Evolutionary conservation across 352 stramenopile genomes (phyloP).

Genomic region (Phytophthora agathidicida): DNA sequence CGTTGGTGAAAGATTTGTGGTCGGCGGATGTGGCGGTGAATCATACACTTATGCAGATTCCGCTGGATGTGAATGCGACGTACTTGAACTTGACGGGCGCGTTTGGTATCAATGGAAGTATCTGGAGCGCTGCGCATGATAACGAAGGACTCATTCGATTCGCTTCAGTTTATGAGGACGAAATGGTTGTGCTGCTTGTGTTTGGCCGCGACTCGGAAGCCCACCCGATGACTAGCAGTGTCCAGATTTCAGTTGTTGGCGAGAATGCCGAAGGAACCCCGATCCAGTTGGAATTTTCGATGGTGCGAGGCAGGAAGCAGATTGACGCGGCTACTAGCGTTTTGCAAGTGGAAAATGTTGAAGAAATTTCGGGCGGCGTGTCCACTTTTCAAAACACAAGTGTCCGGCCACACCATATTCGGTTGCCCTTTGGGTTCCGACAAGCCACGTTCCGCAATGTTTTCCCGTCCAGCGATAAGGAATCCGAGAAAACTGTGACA

Average conservation of each 20-base stretch:
- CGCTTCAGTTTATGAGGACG: slow-evolving; percentile 71
- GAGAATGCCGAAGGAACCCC: slow-evolving; percentile 40
- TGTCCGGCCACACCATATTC: slow-evolving; percentile 59
- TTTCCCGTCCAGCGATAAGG: slow-evolving; percentile 7
- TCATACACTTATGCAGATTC: slow-evolving; percentile 70
- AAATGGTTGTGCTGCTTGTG: slow-evolving; percentile 80
- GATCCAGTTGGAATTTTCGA: slow-evolving; percentile 57
- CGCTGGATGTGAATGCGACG: slow-evolving; percentile 65
- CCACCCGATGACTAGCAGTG: slow-evolving; percentile 64
- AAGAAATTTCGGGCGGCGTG: slow-evolving; percentile 42
- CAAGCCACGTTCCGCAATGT: slow-evolving; percentile 55
- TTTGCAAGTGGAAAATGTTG: neutral
- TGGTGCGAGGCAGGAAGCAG: slow-evolving; percentile 56
- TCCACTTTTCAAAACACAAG: slow-evolving; percentile 74
- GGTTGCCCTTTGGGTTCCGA: slow-evolving; percentile 69
- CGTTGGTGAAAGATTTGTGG: slow-evolving; percentile 44
- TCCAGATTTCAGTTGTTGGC: slow-evolving; percentile 51
- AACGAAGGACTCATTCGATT: slow-evolving; percentile 74
- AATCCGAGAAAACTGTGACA: neutral
- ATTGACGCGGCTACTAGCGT: slow-evolving; percentile 31
- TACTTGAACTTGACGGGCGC: slow-evolving; percentile 69
- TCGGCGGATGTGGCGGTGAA: slow-evolving; percentile 55
- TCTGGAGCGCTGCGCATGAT: slow-evolving; percentile 62
- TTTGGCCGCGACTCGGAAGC: slow-evolving; percentile 74
- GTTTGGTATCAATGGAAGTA: slow-evolving; percentile 71